Percentiles rank a stretch among this genome's conserved stretches.
These are phyloP conservation scores for Persicaria maculosa DNA, from an alignment of 148 eudicot species.

Conservation along the genomic window DNA sequence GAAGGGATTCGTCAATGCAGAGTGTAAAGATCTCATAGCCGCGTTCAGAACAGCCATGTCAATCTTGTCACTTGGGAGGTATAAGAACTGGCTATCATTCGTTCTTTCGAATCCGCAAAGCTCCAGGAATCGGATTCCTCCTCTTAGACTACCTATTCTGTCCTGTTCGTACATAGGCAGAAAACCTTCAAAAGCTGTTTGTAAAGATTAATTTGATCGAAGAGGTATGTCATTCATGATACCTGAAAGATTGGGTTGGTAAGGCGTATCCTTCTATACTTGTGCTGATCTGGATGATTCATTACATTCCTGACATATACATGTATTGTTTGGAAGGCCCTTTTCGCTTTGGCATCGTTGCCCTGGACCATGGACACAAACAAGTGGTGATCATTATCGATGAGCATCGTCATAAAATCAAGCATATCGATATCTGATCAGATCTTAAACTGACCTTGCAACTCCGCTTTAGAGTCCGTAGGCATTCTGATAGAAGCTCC, in stretches of 20 bases:
- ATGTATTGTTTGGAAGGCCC: slow-evolving; percentile 66
- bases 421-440: no score
- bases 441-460: slow-evolving; percentile 38
- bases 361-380: slow-evolving; percentile 30
- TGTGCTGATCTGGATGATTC: slow-evolving; percentile 56
- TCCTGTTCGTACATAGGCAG: slow-evolving; percentile 33
- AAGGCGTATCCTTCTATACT: slow-evolving; percentile 59
- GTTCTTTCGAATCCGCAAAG: slow-evolving; percentile 75
- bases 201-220: not conserved
- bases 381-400: not conserved
- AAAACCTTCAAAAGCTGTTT: not conserved
- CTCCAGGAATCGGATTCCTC: slow-evolving; percentile 63
- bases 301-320: slow-evolving; percentile 53
- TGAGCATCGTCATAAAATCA: not conserved
- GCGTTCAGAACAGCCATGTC: slow-evolving; percentile 36
- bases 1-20: slow-evolving; percentile 66
- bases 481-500: slow-evolving; percentile 55
- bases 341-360: slow-evolving; percentile 43
- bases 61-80: slow-evolving; percentile 50
- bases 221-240: slow-evolving; percentile 3
- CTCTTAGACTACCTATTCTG: slow-evolving; percentile 52
- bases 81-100: slow-evolving; percentile 41
- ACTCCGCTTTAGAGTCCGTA: slow-evolving; percentile 61
- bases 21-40: slow-evolving; percentile 41
- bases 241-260: slow-evolving; percentile 78